Evolutionary conservation across 2,329 filamentous ascomycete species (phyloP), one percentile per base, ranked within the genome.

Genomic region (Tolypocladium ophioglossoides): DNA sequence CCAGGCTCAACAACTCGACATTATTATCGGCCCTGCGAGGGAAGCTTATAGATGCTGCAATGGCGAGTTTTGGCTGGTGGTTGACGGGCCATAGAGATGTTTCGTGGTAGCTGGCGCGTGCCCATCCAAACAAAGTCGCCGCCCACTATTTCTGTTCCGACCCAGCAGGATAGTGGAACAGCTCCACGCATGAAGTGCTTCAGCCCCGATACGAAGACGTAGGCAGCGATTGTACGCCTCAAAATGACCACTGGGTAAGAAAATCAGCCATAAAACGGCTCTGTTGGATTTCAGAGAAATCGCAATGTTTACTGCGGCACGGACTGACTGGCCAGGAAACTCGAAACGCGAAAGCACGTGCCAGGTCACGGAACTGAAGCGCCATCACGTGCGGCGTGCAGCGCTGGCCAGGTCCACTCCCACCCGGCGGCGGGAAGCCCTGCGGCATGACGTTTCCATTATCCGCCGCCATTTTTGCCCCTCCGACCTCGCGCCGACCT

Each of bases 61-160:
- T 12, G 27, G 44, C 44, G 44, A 34, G 27, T 32, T 46, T 34
- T 18, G 27, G 10, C 27, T n/a, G 24, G 27, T 9, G 16, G 14
- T 5, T n/a, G 41, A 44, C 40, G 9, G 27, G 16, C 35, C 48
- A 16, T 20, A 37, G 18, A 24, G 39, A 14, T 41, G 52, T 50
- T 39, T n/a, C n/a, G n/a, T n/a, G 16, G 40, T 14, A 22, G 44
- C 30, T 46, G 24, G 48, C 54, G 38, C 55, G 55, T 51, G 55
- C 54, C 8, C 18, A 16, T 48, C 48, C 37, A 52, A 54, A 56
- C 44, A 54, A 54, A 54, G 30, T 12, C 4, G 44, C 18, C 16
- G 24, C 24, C 44, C 44, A 20, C 44, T 34, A 20, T n/a, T 27
- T 4, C 27, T 8, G 44, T 30, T 12, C 18, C 18, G 27, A 34